Base-by-base conservation (phyloP, 2,329 filamentous ascomycete genomes). In the Lachnellula arida region DNA sequence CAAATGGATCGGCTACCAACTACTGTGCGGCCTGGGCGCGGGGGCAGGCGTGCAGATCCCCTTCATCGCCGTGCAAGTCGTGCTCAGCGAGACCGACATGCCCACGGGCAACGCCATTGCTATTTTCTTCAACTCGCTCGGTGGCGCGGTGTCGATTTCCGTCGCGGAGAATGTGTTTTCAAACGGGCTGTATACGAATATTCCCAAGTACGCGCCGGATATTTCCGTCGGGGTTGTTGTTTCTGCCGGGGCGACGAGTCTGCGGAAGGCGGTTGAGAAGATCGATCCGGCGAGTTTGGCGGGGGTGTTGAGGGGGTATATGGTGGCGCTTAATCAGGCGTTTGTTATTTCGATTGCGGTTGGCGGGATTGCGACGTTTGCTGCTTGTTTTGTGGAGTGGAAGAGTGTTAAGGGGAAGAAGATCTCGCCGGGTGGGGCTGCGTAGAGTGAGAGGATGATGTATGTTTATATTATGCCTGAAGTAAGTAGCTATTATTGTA, bases 41-140 rank as follows among this genome's bases (percentile, higher is more conserved):
- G 80, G 79, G 4, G 63, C 73, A 3, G 72, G 66, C 14, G 56
- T 68, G 14, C 61, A 82, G 62, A 71, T 79, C 7, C 78, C 78
- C 40, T 77, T 81, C 67, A 78, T 80, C 56, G 75, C 74, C 23
- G 73, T 76, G 4, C 77, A 80, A 58, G 67, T 81, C 0, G 77
- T 80, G 0, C 72, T 84, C 8, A 71, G 73, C 14, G 72, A 73
- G 32, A 73, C 77, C 15, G 80, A 85, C 54, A 73, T 85, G 40
- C 75, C 81, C 4, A 79, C 75, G 1, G 81, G 81, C 23, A 76
- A 81, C 34, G 78, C 81, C 12, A 76, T 81, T 59, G 76, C 75
- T 46, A 80, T 84, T 61, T 85, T 85, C 62, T 72, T 75, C 39
- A 81, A 85, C 67, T 81, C 81, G 59, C 74, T 85, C 2, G 82